These are phyloP conservation scores for Populus hybrid DNA, from an alignment of 441 rosid species.

Conservation along the genomic window DNA sequence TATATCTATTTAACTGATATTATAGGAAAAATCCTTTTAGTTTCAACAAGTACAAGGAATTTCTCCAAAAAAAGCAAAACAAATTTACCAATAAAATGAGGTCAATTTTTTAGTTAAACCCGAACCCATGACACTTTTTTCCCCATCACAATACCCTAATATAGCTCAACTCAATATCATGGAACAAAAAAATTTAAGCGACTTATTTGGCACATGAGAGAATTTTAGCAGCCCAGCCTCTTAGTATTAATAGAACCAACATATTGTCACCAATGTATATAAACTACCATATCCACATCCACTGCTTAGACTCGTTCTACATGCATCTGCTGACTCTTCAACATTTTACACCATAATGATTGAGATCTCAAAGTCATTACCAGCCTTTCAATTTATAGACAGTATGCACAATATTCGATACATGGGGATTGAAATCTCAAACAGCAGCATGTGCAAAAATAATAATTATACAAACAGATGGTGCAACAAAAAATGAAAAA, in stretches of 20 bases:
- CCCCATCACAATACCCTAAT: background rate
- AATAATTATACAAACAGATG: background rate
- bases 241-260: background rate
- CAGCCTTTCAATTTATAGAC: background rate
- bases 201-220: background rate
- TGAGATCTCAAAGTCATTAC: background rate
- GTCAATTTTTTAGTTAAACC: background rate
- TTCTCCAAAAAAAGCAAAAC: background rate
- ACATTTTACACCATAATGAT: background rate
- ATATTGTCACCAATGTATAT: background rate
- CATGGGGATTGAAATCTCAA: background rate
- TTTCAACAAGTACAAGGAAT: background rate
- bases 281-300: background rate
- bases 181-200: background rate
- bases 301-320: background rate
- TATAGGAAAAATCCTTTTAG: background rate
- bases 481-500: conserved; percentile 11
- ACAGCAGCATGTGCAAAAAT: background rate
- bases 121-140: background rate
- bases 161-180: background rate
- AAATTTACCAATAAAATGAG: background rate
- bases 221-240: background rate
- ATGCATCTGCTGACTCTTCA: background rate
- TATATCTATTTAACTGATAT: background rate
- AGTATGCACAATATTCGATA: background rate